Evolutionary conservation across 805 yeast genomes (phyloP), one percentile per base, ranked within the genome.

Genomic region (Clavispora phyllophila): DNA sequence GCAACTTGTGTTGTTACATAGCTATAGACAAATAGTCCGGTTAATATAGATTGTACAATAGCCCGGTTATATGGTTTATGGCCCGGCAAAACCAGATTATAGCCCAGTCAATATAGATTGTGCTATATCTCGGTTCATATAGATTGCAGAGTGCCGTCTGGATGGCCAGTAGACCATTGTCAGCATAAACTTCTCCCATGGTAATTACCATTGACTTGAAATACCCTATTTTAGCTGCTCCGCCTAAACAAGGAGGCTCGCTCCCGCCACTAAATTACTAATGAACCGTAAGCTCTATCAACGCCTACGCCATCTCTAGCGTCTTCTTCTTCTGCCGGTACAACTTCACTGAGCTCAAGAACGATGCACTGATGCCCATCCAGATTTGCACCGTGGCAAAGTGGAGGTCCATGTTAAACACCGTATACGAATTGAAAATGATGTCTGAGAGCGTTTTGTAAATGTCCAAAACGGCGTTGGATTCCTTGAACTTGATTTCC

Each of bases 311-410:
- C 31, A 12, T 19, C 32, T 10, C 22, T 17, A 32, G 15, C 31
- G 31, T 27, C 39, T 58, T 48, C 40, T 46, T 57, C 49, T 60
- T 62, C 44, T 70, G 73, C 23, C 75, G 57, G 50, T 56, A 70
- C 23, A 70, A 48, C 51, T 68, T 70, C 39, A 61, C 47, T 15
- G 65, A 58, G 50, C 73, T 65, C 44, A 70, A 57, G 23, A 56
- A 44, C 3, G 72, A 56, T 4, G 75, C 73, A 47, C 62, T 57
- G 26, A 70, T 64, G 4, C 75, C 75, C 66, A 69, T 65, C 74
- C 73, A 70, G 29, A 70, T 69, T 48, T 70, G 75, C 22, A 65
- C 48, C 25, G 74, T 70, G 33, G 58, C 65, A 49, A 62, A 59
- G 29, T 45, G 56, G 44, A 70, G 60, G 17, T 58, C 52, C 42